Evolutionary conservation across 352 stramenopile species (phyloP).

Genomic region (Globisporangium cederbergense): DNA sequence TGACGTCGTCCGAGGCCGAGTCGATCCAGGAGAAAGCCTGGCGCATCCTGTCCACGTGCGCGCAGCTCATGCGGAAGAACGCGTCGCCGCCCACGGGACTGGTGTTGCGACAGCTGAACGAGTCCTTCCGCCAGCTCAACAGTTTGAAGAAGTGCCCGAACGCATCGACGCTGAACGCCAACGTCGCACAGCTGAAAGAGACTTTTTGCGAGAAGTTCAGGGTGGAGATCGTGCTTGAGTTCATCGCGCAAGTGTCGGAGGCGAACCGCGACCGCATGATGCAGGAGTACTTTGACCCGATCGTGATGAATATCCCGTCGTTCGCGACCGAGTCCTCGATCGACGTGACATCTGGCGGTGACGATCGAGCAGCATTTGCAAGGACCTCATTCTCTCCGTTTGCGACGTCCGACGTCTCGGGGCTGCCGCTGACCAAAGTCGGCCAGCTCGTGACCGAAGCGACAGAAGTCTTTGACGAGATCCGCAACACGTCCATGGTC

Average conservation of each 20-base stretch:
- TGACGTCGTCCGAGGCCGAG: conserved; percentile 68
- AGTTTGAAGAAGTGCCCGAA: conserved; percentile 68
- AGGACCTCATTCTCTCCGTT: conserved; percentile 1
- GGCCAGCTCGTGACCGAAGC: conserved; percentile 46
- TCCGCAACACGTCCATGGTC: conserved; percentile 62
- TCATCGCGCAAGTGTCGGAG: conserved; percentile 39
- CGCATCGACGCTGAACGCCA: conserved; percentile 56
- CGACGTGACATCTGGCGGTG: conserved; percentile 10
- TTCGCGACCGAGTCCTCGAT: conserved; percentile 21
- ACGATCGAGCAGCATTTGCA: not conserved
- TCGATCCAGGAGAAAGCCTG: conserved; percentile 60
- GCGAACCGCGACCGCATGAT: conserved; percentile 38
- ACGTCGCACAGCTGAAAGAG: conserved; percentile 58
- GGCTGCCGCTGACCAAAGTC: conserved; percentile 30
- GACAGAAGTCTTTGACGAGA: conserved; percentile 45
- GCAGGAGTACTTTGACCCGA: conserved; percentile 59
- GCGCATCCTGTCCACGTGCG: conserved; percentile 45
- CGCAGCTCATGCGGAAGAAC: conserved; percentile 49
- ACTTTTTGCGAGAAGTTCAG: conserved; percentile 68
- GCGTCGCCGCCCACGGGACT: conserved; percentile 33
- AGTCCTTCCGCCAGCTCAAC: conserved; percentile 63
- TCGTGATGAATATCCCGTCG: conserved; percentile 38
- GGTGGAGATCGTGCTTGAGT: conserved; percentile 53
- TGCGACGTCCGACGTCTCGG: conserved; percentile 1
- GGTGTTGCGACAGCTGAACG: conserved; percentile 52